Evolutionary conservation across 225 moss, liverwort and hornwort genomes (phyloP).

Genomic region (Physcomitrellopsis africana): DNA sequence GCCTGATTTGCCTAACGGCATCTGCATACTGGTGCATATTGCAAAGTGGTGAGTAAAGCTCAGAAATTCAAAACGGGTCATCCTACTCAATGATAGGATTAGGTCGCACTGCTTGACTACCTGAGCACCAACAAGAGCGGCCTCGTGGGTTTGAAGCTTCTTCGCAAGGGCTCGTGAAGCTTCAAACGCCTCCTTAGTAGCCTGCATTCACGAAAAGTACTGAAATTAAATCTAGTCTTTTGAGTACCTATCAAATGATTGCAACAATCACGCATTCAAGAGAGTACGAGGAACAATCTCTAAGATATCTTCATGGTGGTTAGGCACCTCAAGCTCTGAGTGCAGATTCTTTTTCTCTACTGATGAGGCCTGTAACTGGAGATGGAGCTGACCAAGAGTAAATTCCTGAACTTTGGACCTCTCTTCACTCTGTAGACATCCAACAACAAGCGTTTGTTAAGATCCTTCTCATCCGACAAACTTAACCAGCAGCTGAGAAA

Average conservation of each 20-base stretch:
- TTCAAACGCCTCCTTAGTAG: constrained; percentile 53
- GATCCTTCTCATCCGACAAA: too few relatives aligned
- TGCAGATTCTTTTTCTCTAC: constrained; percentile 53
- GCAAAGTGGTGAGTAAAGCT: neutral
- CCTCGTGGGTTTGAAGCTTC: constrained; percentile 62
- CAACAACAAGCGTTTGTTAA: too few relatives aligned
- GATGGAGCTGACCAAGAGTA: constrained; percentile 47
- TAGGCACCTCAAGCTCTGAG: constrained; percentile 66
- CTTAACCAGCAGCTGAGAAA: neutral
- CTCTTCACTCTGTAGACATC: constrained; percentile 48
- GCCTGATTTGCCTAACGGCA: constrained; percentile 60
- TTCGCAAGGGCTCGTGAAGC: constrained; percentile 53
- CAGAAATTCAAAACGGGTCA: neutral
- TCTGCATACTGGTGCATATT: constrained; percentile 61
- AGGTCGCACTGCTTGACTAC: constrained; percentile 24
- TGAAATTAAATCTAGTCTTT: neutral
- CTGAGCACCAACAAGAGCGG: constrained; percentile 61
- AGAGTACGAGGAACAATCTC: too few relatives aligned
- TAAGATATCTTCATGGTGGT: neutral
- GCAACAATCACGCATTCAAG: neutral
- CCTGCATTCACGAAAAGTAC: constrained; percentile 35
- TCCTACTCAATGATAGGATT: neutral
- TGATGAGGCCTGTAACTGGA: constrained; percentile 59
- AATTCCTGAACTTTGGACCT: constrained; percentile 44
- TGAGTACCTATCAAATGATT: neutral